Conservation (phyloP, 441 rosid genomes). For the Populus hybrid region DNA sequence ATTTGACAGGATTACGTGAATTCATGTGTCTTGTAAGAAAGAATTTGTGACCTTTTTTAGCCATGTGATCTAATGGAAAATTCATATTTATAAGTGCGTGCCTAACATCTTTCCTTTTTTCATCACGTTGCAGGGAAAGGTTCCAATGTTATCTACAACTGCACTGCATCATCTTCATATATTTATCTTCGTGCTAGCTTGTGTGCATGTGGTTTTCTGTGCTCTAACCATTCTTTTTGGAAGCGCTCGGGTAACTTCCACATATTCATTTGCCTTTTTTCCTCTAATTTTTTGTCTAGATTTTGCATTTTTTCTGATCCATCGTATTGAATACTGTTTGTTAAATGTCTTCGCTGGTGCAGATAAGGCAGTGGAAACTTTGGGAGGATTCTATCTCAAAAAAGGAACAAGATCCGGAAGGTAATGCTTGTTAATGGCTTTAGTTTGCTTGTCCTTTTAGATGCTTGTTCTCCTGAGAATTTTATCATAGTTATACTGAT, state of each 20-base stretch:
- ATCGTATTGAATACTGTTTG: background rate
- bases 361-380: conserved; percentile 79
- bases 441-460: background rate
- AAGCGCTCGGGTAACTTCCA: conserved; percentile 55
- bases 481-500: conserved; percentile 1
- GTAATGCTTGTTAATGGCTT: background rate
- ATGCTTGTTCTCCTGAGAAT: background rate
- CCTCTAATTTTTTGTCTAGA: background rate
- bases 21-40: background rate
- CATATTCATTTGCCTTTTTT: background rate
- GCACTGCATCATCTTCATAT: conserved; percentile 87
- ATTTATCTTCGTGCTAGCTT: conserved; percentile 79
- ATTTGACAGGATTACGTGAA: background rate
- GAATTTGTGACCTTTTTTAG: background rate
- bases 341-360: conserved; percentile 2
- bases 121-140: conserved; percentile 56
- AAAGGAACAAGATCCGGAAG: conserved; percentile 36
- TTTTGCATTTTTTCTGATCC: background rate
- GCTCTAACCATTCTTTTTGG: conserved; percentile 76
- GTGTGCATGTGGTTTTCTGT: conserved; percentile 64
- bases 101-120: background rate
- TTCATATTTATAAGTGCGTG: background rate
- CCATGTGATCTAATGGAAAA: background rate
- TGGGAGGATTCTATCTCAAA: conserved; percentile 68
- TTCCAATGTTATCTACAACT: conserved; percentile 53